A percentile compares a stretch with the other conserved stretches of the same genome.
Conservation (phyloP, 2,329 filamentous ascomycete species). For the Botrytis fragariae region DNA sequence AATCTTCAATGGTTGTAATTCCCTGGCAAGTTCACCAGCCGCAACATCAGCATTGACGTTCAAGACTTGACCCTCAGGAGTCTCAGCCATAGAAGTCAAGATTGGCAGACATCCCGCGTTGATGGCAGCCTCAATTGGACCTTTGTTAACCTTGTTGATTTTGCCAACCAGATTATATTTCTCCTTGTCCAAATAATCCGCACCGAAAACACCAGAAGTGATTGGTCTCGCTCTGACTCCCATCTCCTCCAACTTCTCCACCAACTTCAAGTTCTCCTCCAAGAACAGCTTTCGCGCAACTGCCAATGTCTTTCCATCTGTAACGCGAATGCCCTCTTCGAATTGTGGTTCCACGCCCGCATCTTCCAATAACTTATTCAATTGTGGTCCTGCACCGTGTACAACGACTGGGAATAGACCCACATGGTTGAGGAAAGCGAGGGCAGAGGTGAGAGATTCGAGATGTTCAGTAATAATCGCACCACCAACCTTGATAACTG, state of each 20-base stretch:
- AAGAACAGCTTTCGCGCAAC: slow-evolving; percentile 91
- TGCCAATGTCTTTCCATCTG: slow-evolving; percentile 89
- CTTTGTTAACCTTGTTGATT: slow-evolving; percentile 88
- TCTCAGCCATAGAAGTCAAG: slow-evolving; percentile 94
- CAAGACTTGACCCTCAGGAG: slow-evolving; percentile 82
- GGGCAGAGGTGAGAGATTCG: slow-evolving; percentile 82
- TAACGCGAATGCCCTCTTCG: slow-evolving; percentile 93
- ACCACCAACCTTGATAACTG: slow-evolving; percentile 96
- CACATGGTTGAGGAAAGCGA: slow-evolving; percentile 92
- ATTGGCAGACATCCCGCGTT: slow-evolving; percentile 89
- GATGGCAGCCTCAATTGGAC: slow-evolving; percentile 87
- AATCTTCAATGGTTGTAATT: slow-evolving; percentile 91
- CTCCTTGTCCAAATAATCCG: slow-evolving; percentile 93
- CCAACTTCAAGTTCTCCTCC: slow-evolving; percentile 90
- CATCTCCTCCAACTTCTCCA: slow-evolving; percentile 84
- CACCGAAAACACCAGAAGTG: slow-evolving; percentile 83
- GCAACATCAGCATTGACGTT: slow-evolving; percentile 99
- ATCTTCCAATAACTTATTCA: slow-evolving; percentile 86
- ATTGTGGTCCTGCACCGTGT: slow-evolving; percentile 90
- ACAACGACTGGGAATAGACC: slow-evolving; percentile 94
- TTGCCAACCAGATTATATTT: slow-evolving; percentile 96
- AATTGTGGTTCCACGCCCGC: slow-evolving; percentile 94
- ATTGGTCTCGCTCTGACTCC: slow-evolving; percentile 87
- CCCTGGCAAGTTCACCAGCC: slow-evolving; percentile 85
- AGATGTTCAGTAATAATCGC: slow-evolving; percentile 94